Conservation (phyloP, 2,329 filamentous ascomycete species). For the Pseudofabraea citricarpa region DNA sequence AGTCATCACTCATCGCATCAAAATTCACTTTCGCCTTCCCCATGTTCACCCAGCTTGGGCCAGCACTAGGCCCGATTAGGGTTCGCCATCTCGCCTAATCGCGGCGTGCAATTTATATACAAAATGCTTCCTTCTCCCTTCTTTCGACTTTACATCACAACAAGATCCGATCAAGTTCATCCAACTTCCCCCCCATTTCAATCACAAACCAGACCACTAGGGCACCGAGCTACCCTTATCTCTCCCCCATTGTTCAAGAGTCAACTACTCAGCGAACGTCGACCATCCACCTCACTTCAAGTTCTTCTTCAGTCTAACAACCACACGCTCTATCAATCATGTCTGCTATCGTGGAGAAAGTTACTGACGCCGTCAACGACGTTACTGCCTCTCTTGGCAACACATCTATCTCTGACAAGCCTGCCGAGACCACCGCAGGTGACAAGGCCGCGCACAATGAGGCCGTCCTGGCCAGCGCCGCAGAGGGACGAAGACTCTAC, state of each 20-base stretch:
- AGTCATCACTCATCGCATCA: too few relatives aligned
- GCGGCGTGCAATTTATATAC: slow-evolving; percentile 18
- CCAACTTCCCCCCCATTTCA: slow-evolving; percentile 21
- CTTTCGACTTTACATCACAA: slow-evolving; percentile 18
- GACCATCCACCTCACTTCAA: slow-evolving; percentile 41
- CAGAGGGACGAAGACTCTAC: slow-evolving; percentile 98
- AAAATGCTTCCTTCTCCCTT: slow-evolving; percentile 21
- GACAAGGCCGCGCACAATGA: slow-evolving; percentile 66
- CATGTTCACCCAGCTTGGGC: slow-evolving; percentile 2
- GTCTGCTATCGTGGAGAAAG: slow-evolving; percentile 76
- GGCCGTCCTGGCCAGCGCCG: slow-evolving; percentile 92
- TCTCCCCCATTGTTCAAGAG: slow-evolving; percentile 70
- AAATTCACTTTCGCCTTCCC: slow-evolving; percentile 1
- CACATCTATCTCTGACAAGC: slow-evolving; percentile 54
- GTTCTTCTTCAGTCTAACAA: slow-evolving; percentile 44
- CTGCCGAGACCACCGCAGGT: slow-evolving; percentile 55
- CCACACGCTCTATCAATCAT: slow-evolving; percentile 57
- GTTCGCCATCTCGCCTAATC: slow-evolving; percentile 5
- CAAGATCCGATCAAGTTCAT: slow-evolving; percentile 27
- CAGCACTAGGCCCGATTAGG: too few relatives aligned
- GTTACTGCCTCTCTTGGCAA: slow-evolving; percentile 65
- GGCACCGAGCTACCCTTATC: slow-evolving; percentile 85
- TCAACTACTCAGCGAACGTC: slow-evolving; percentile 40
- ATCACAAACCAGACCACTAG: slow-evolving; percentile 51
- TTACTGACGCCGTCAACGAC: slow-evolving; percentile 66